These are phyloP conservation scores for Cladophialophora immunda DNA, from an alignment of 2,329 filamentous ascomycete species.

Conservation along the genomic window DNA sequence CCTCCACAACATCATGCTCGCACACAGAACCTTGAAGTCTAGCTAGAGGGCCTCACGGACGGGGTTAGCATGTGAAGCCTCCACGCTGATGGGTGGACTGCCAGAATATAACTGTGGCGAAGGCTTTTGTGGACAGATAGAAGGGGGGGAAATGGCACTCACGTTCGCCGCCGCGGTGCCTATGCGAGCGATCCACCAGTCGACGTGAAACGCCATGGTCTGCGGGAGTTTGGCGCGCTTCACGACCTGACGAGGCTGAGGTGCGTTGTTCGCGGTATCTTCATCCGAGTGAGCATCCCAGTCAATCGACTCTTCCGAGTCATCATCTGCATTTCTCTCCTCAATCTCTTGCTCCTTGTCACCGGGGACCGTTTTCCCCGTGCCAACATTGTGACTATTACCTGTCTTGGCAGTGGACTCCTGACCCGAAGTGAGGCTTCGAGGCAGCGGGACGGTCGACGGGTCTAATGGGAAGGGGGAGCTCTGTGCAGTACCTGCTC, in stretches of 20 bases:
- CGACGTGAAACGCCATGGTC: slow-evolving; percentile 27
- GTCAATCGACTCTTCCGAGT: slow-evolving; percentile 13
- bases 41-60: background rate
- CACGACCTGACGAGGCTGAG: background rate
- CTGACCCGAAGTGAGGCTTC: background rate
- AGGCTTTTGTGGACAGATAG: background rate
- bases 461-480: background rate
- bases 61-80: background rate
- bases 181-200: slow-evolving; percentile 26
- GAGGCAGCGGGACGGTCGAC: background rate
- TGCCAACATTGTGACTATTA: background rate
- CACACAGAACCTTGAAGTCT: slow-evolving; percentile 24
- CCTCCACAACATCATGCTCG: slow-evolving; percentile 26
- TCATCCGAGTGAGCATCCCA: slow-evolving; percentile 17
- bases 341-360: background rate
- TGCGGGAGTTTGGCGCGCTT: slow-evolving; percentile 19
- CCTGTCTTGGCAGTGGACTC: background rate
- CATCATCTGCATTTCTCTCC: background rate
- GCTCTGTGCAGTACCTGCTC: background rate
- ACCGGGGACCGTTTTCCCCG: background rate
- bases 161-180: slow-evolving; percentile 17
- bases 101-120: background rate
- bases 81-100: background rate
- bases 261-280: slow-evolving; percentile 2
- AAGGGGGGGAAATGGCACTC: background rate